phyloP scores from a whole-genome alignment of 257 asterid genomes.

The Solanum piurae region DNA sequence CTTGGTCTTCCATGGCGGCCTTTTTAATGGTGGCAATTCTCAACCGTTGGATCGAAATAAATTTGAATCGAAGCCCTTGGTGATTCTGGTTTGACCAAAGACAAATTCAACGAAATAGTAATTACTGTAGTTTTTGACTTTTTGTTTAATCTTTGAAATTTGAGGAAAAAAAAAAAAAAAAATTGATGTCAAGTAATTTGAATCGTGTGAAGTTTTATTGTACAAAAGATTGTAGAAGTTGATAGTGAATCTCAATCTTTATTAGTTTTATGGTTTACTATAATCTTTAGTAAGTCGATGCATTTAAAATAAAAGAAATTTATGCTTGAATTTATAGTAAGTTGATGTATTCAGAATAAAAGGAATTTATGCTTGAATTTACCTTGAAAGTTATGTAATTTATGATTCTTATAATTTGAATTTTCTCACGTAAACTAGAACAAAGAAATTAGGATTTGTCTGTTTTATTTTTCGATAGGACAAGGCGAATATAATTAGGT shows the following conservation, averaged over 20 bases:
- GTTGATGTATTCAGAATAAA: too few relatives aligned
- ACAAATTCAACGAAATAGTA: neutral
- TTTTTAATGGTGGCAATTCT: neutral
- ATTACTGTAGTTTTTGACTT: neutral
- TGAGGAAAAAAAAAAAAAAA: too few relatives aligned
- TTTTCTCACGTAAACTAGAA: too few relatives aligned
- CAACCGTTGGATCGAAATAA: neutral
- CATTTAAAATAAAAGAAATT: too few relatives aligned
- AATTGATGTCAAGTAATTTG: neutral
- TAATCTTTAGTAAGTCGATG: neutral
- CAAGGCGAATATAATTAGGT: too few relatives aligned
- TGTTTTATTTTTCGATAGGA: too few relatives aligned
- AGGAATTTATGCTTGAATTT: too few relatives aligned
- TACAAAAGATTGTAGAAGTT: neutral
- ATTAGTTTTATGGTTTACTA: too few relatives aligned
- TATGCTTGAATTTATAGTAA: too few relatives aligned
- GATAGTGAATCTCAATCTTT: neutral
- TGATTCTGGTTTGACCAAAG: neutral
- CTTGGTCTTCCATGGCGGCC: neutral
- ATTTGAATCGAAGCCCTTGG: neutral
- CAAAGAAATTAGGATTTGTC: too few relatives aligned
- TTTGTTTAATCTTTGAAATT: neutral
- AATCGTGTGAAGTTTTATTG: neutral
- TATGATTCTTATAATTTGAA: neutral
- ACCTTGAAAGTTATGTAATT: neutral